A percentile compares a stretch with the other conserved stretches of the same genome.
These are phyloP conservation scores for Neurospora sp. DNA, from an alignment of 495 filamentous ascomycete genomes.

Conservation along the genomic window DNA sequence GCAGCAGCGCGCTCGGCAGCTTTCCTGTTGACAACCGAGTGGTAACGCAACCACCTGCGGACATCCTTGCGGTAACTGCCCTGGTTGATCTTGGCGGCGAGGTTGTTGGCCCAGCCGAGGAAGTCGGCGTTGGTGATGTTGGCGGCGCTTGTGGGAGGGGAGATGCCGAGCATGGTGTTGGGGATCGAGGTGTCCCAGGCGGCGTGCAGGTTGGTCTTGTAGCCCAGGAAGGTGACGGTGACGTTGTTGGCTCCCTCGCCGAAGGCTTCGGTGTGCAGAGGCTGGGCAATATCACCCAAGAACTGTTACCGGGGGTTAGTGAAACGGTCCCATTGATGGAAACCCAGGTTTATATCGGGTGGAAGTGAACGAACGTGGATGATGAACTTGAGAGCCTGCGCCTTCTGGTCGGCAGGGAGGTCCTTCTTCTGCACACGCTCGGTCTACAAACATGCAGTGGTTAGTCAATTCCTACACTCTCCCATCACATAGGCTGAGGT, in stretches of 20 bases:
- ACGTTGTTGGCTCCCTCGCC: slow-evolving; percentile 51
- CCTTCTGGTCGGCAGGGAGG: not conserved
- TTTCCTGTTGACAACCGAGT: slow-evolving; percentile 30
- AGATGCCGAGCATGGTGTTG: slow-evolving; percentile 31
- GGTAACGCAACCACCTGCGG: slow-evolving; percentile 32
- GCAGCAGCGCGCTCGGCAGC: slow-evolving; percentile 27
- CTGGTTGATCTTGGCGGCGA: slow-evolving; percentile 34
- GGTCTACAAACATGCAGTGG: slow-evolving; percentile 1
- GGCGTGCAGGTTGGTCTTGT: slow-evolving; percentile 49
- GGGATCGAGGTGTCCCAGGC: slow-evolving; percentile 59
- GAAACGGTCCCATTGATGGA: too few species aligned
- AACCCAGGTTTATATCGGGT: too few species aligned
- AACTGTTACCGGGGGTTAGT: slow-evolving; percentile 16
- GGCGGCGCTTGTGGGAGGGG: slow-evolving; percentile 26
- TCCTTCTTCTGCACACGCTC: slow-evolving; percentile 14
- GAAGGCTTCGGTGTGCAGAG: slow-evolving; percentile 50
- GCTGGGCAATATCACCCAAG: slow-evolving; percentile 54
- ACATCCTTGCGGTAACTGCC: slow-evolving; percentile 38
- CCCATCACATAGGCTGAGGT: not conserved
- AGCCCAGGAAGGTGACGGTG: slow-evolving; percentile 43
- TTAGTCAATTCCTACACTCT: not conserved
- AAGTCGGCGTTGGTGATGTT: slow-evolving; percentile 23
- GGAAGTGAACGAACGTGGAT: slow-evolving; percentile 12
- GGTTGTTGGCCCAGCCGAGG: slow-evolving; percentile 21
- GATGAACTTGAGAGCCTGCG: slow-evolving; percentile 10